Base-by-base conservation (phyloP, 208 protist genomes). In the Acanthamoeba royreba region DNA sequence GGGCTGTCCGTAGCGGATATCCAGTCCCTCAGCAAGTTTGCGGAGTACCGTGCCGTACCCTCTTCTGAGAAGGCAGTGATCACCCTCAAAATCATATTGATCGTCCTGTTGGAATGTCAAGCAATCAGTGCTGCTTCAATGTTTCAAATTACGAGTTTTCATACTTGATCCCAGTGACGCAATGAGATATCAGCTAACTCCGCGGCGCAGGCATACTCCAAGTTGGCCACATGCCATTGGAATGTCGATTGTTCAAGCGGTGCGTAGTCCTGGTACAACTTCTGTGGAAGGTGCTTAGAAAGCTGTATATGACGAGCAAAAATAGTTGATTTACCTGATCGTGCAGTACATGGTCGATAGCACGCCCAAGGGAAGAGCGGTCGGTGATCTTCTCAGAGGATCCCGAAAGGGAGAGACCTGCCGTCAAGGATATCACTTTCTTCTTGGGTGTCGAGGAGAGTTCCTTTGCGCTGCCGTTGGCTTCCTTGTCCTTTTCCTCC, bases 201-300 rank as follows among this genome's bases (percentile, higher is more conserved):
- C 19, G 87, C 87, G 4, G 87, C 87, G 35, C 87, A 92, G 13
- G 45, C 87, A 28, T 92, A 92, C 63, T 92, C 87, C 43, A 92
- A 28, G n/a, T 92, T 92, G 55, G 87, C 87, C 25, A 92, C 87
- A 79, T 92, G 87, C 87, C 87, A 92, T 17, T 92, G 28, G 38
- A 92, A 85, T 1, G 74, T 85, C 43, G 74, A 85, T 28, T 31
- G 74, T 25, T 85, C 74, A 13, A 85, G 74, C 74, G 74, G n/a
- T 45, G 74, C 38, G 43, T 85, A 85, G 4, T 46, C 43, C 11
- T 40, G n/a, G 22, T 85, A 85, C 31, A 85, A 45, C 25, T 85
- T 85, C 74, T 85, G 43, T n/a, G n/a, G n/a, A n/a, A n/a, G n/a
- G n/a, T n/a, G n/a, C n/a, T n/a, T 47, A 9, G 33, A 2, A 15